Evolutionary conservation across 495 filamentous ascomycete genomes (phyloP), one percentile per base, ranked within the genome.

Genomic region (Aspergillus conjunctus): DNA sequence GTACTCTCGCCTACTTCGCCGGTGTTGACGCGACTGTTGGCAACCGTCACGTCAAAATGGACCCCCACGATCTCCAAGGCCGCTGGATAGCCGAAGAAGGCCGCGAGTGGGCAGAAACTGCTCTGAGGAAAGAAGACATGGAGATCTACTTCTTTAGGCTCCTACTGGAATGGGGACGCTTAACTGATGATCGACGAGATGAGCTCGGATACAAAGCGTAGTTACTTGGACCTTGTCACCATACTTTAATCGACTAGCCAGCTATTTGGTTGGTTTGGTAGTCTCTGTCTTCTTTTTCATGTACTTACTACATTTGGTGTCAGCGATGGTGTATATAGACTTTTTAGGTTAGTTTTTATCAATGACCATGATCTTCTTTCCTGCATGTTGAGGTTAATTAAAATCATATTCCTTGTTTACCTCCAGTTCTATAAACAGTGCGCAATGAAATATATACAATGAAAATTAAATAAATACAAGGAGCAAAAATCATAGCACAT

Each of bases 121-220:
- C 86, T 9, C 59, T 94, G 37, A 78, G 90, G 66, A 87, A 83
- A 62, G 88, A 92, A 74, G 91, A 95, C 68, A 91, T 89, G 87
- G 86, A 91, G 71, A 81, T 93, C 30, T 95, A 93, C 67, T 79
- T 93, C 67, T 93, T 92, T 71, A 73, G 91, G 48, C 67, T 95
- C 59, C 68, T 93, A 58, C 69, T 93, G 43, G 91, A 93, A 73
- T 93, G 87, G 87, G 88, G 81, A 1, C 73, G 88, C 44, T 62
- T 91, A 12, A 79, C 85, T 9, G 79, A 88, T 71, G 87, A 90
- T 58, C 62, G 74, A 43, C 76, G 88, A 66, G 85, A 89, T 58
- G 73, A 77, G 21, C 65, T 86, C 55, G 83, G 82, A 3, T 90
- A 83, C 75, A 67, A 57, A 50, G 56, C 46, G 31, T 63, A 43